phyloP scores from a whole-genome alignment of 75 land plant species.

The Adiantum capillusveneris region DNA sequence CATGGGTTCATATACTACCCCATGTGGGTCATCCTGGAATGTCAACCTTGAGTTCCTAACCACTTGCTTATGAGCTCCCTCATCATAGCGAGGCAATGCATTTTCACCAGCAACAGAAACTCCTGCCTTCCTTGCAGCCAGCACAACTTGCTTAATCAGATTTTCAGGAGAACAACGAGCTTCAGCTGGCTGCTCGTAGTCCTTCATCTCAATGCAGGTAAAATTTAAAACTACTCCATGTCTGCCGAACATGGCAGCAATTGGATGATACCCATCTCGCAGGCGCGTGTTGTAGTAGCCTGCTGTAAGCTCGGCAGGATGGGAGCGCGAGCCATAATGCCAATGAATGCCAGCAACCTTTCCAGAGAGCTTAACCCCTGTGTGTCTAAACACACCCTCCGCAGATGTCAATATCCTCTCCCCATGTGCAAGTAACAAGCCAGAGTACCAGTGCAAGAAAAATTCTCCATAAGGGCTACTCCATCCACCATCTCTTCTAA shows the following conservation, averaged over 20 bases:
- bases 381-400: constrained; percentile 38
- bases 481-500: constrained; percentile 53
- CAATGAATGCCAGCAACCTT: constrained; percentile 64
- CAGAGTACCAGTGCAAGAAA: constrained; percentile 66
- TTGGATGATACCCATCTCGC: constrained; percentile 57
- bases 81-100: too few species aligned
- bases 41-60: constrained; percentile 38
- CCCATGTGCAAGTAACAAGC: constrained; percentile 54
- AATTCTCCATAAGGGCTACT: constrained; percentile 48
- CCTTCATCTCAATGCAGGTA: too few species aligned
- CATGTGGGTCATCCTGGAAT: constrained; percentile 9
- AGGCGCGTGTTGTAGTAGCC: constrained; percentile 57
- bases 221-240: constrained; percentile 52
- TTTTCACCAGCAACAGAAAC: too few species aligned
- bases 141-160: constrained; percentile 51
- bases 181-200: constrained; percentile 38
- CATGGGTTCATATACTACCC: constrained; percentile 3
- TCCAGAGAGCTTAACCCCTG: constrained; percentile 37
- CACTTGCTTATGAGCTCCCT: constrained; percentile 47
- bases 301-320: constrained; percentile 54
- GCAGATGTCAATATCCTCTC: constrained; percentile 49
- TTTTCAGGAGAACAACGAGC: constrained; percentile 60
- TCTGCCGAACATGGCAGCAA: constrained; percentile 52
- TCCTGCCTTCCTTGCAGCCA: constrained; percentile 37
- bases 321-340: constrained; percentile 57